These are phyloP conservation scores for Aspergillus mulundensis DNA, from an alignment of 495 filamentous ascomycete genomes.

Conservation along the genomic window DNA sequence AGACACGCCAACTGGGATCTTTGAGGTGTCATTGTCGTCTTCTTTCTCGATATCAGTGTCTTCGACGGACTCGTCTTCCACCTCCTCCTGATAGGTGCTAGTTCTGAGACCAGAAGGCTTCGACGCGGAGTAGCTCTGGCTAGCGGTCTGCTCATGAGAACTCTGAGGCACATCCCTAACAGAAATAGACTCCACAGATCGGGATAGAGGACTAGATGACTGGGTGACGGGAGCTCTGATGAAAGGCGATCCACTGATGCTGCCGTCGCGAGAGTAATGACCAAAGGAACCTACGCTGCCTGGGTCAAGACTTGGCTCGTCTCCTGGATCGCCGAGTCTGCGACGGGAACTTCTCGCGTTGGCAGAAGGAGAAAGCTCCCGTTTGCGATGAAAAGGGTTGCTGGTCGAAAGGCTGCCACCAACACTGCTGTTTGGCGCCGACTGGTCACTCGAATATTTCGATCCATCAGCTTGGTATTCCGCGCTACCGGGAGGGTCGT, in stretches of 20 bases:
- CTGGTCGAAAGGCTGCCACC: constrained; percentile 5
- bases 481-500: constrained; percentile 12
- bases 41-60: constrained; percentile 14
- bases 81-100: constrained; percentile 23
- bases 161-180: constrained; percentile 26
- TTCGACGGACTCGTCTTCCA: constrained; percentile 2
- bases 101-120: constrained; percentile 34
- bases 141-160: constrained; percentile 17
- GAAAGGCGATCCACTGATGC: constrained; percentile 44
- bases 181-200: constrained; percentile 29
- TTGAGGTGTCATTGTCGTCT: constrained; percentile 20
- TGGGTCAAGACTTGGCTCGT: constrained; percentile 17
- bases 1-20: constrained; percentile 70
- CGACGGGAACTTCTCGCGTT: constrained; percentile 17
- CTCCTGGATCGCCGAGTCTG: constrained; percentile 18
- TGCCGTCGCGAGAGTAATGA: constrained; percentile 31
- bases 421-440: constrained; percentile 13
- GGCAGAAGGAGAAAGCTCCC: constrained; percentile 25
- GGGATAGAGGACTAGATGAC: constrained; percentile 30
- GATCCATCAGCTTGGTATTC: constrained; percentile 7
- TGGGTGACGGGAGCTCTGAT: constrained; percentile 30
- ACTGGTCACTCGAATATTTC: constrained; percentile 9
- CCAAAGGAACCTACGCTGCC: constrained; percentile 21
- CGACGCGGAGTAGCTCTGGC: constrained; percentile 12
- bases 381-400: constrained; percentile 18